These are phyloP conservation scores for Xylaria grammica DNA, from an alignment of 495 filamentous ascomycete species.

Conservation along the genomic window DNA sequence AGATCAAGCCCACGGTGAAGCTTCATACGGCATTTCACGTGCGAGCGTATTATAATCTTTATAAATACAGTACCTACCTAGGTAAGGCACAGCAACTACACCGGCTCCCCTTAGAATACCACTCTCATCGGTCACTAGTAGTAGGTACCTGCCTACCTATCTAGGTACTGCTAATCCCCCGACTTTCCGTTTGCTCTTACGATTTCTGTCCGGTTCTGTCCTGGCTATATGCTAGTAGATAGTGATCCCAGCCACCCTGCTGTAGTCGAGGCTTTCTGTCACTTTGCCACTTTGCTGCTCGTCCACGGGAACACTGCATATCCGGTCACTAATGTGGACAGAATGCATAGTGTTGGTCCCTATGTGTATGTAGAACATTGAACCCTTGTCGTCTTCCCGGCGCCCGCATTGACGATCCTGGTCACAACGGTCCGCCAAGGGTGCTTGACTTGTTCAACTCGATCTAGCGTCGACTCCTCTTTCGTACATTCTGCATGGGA, in stretches of 20 bases:
- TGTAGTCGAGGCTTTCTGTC: background rate
- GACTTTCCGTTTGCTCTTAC: background rate
- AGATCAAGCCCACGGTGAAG: background rate
- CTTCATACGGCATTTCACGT: background rate
- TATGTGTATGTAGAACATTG: background rate
- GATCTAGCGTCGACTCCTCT: conserved; percentile 35
- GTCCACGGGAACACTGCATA: conserved; percentile 21
- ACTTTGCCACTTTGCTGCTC: background rate
- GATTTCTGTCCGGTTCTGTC: background rate
- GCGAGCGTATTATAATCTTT: background rate
- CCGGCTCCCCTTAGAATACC: too few species aligned
- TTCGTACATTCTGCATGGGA: conserved; percentile 28
- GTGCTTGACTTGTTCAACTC: conserved; percentile 24
- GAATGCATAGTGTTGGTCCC: conserved; percentile 1
- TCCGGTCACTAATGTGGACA: conserved; percentile 10
- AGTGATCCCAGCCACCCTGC: background rate
- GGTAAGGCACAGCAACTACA: too few species aligned
- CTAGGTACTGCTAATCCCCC: too few species aligned
- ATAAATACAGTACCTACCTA: too few species aligned
- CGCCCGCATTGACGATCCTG: conserved; percentile 15
- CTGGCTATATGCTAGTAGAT: background rate
- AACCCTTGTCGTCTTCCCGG: conserved; percentile 13
- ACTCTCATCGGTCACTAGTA: too few species aligned
- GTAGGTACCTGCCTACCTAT: background rate
- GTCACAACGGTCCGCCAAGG: conserved; percentile 24